Conservation (phyloP, 805 yeast species). For the Kuraishia hungarica region DNA sequence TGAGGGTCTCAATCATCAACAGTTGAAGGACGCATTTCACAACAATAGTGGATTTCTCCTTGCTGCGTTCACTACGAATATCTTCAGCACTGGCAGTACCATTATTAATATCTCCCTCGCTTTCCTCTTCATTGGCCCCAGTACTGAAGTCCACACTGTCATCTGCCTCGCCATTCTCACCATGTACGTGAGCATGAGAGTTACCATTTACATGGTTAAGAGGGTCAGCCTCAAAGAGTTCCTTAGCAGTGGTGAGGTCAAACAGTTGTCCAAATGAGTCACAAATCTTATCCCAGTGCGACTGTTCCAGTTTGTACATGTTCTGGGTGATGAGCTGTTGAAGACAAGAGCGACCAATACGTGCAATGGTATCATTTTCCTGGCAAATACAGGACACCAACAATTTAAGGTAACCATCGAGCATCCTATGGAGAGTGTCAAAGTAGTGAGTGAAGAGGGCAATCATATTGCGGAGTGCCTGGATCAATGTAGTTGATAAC, state of each 20-base stretch:
- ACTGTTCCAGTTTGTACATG: constrained; percentile 46
- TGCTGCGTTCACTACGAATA: constrained; percentile 35
- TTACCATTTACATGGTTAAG: constrained; percentile 24
- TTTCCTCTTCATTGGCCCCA: not conserved
- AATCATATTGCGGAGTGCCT: constrained; percentile 85
- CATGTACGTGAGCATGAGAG: constrained; percentile 5
- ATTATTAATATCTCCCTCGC: constrained; percentile 1
- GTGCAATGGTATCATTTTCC: constrained; percentile 92
- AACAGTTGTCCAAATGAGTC: constrained; percentile 62
- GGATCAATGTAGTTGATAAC: constrained; percentile 94
- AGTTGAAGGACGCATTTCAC: constrained; percentile 88
- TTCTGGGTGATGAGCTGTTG: constrained; percentile 75
- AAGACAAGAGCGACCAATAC: constrained; percentile 88
- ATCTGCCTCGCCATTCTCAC: constrained; percentile 18
- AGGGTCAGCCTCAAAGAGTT: constrained; percentile 62
- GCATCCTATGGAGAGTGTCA: constrained; percentile 60
- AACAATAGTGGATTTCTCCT: constrained; percentile 67
- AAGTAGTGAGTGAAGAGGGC: constrained; percentile 78
- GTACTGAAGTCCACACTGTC: constrained; percentile 7
- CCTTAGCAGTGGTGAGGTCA: constrained; percentile 77
- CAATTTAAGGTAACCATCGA: constrained; percentile 72
- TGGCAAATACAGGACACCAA: constrained; percentile 88
- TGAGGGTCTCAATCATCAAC: constrained; percentile 76
- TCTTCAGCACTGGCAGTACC: constrained; percentile 12
- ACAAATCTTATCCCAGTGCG: constrained; percentile 72